Base-by-base conservation (phyloP, 805 yeast species). In the Ogataea kodamae region DNA sequence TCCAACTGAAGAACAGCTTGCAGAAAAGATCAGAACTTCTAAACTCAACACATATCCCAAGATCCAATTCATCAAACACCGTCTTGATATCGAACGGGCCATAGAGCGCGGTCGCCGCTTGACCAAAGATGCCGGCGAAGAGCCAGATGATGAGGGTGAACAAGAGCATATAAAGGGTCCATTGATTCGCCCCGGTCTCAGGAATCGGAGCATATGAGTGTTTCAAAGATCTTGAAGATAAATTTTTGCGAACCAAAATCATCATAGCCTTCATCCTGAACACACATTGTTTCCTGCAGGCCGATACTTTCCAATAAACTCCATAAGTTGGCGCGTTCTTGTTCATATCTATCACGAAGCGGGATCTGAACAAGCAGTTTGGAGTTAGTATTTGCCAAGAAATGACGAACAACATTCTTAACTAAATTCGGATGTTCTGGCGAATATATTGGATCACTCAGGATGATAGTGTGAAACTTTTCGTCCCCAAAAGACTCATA, bases 361-460 rank as follows among this genome's bases (percentile, higher is more conserved):
- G 97, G 97, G 9, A 92, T 62, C 55, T 88, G 88, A 6, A 90
- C 54, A 10, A 85, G 55, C 0, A 88, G 76, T 6, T 70, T 52
- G 0, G 81, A 61, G 3, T 51, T 57, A 1, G 35, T 3, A 2
- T 43, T 37, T 1, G 55, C 55, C 13, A 79, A 48, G 34, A 84
- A 78, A 25, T 48, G 44, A 3, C 50, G 48, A 5, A 89, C 62
- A 70, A 85, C 79, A 30, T 72, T 56, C 5, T 73, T 71, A 1
- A 90, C 76, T 76, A 84, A 74, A 10, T 56, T 54, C 1, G 97
- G 97, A 52, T 90, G 97, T 19, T 74, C 70, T 0, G 80, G 62
- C 0, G 96, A 83, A 55, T 92, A 90, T 2, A 90, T 77, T 0
- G 97, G 96, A 57, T 90, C 98, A 13, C 96, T 82, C 4, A 87